Evolutionary conservation across 1,139 yeast species (phyloP).

Genomic region (Geotrichum restrictum): DNA sequence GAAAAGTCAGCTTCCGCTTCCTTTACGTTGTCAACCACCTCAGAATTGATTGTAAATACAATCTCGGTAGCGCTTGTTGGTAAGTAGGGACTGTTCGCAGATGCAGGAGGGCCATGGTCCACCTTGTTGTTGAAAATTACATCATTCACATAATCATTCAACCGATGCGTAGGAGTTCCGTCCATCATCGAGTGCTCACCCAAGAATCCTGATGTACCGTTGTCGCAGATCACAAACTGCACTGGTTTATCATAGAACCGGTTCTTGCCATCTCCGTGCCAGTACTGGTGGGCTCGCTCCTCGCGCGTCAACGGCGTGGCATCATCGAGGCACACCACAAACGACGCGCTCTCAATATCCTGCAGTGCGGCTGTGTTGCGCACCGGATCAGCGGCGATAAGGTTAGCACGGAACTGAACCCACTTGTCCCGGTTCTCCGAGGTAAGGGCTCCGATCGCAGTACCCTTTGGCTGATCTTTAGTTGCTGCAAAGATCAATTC

Average conservation of each 20-base stretch:
- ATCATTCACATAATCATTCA: conserved; percentile 71
- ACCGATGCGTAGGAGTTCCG: conserved; percentile 89
- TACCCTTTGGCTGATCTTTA: conserved; percentile 44
- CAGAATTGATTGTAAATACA: conserved; percentile 45
- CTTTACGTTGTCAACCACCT: conserved; percentile 50
- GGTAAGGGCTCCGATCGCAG: conserved; percentile 75
- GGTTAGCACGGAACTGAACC: conserved; percentile 57
- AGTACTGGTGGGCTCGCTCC: conserved; percentile 79
- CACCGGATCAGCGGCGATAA: conserved; percentile 53
- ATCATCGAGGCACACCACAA: conserved; percentile 77
- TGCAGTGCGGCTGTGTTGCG: conserved; percentile 54
- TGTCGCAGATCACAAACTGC: conserved; percentile 75
- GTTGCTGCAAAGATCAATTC: conserved; percentile 47
- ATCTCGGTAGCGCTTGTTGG: conserved; percentile 42
- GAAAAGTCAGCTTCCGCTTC: conserved; percentile 58
- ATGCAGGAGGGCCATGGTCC: conserved; percentile 35
- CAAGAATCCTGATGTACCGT: conserved; percentile 85
- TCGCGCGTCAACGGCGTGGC: conserved; percentile 71
- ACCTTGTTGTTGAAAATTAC: conserved; percentile 50
- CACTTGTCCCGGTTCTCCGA: conserved; percentile 84
- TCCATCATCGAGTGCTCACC: conserved; percentile 99
- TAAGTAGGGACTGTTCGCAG: conserved; percentile 23
- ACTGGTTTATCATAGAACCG: conserved; percentile 90
- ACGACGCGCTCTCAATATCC: conserved; percentile 72
- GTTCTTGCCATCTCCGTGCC: conserved; percentile 94